phyloP scores from a whole-genome alignment of 1,139 yeast species.

The Saccharomycopsis phalli region DNA sequence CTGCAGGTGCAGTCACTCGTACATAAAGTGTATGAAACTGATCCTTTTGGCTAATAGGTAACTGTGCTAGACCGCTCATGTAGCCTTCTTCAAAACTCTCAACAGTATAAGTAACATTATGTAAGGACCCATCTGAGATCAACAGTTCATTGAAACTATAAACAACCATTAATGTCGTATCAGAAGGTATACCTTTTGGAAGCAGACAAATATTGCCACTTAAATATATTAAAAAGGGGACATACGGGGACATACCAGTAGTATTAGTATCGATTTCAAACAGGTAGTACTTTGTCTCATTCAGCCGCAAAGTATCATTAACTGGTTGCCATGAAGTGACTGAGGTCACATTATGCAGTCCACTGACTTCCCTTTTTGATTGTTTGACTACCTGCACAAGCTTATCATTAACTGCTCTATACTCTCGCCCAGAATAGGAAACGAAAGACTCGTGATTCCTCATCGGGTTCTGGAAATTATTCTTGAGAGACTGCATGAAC shows the following conservation, averaged over 20 bases:
- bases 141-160: slow-evolving; percentile 41
- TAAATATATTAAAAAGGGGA: slow-evolving; percentile 46
- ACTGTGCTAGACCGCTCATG: slow-evolving; percentile 42
- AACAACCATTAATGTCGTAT: slow-evolving; percentile 39
- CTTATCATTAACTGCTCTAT: neutral
- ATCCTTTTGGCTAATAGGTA: slow-evolving; percentile 23
- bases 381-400: neutral
- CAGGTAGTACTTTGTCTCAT: slow-evolving; percentile 36
- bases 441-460: too few species aligned
- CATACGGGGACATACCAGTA: slow-evolving; percentile 39
- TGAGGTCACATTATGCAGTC: slow-evolving; percentile 17
- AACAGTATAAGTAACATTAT: slow-evolving; percentile 19
- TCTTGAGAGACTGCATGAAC: too few species aligned
- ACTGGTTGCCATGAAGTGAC: slow-evolving; percentile 41
- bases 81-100: slow-evolving; percentile 41
- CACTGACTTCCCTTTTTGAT: slow-evolving; percentile 4
- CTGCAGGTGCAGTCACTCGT: slow-evolving; percentile 36
- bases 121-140: slow-evolving; percentile 27
- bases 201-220: slow-evolving; percentile 52
- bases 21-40: slow-evolving; percentile 23
- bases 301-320: slow-evolving; percentile 31
- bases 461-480: too few species aligned
- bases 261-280: slow-evolving; percentile 38
- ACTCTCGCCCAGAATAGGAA: too few species aligned
- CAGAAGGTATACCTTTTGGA: slow-evolving; percentile 32